A percentile compares a stretch with the other conserved stretches of the same genome.
Conservation (phyloP, 495 filamentous ascomycete genomes). For the Cercophora scortea region DNA sequence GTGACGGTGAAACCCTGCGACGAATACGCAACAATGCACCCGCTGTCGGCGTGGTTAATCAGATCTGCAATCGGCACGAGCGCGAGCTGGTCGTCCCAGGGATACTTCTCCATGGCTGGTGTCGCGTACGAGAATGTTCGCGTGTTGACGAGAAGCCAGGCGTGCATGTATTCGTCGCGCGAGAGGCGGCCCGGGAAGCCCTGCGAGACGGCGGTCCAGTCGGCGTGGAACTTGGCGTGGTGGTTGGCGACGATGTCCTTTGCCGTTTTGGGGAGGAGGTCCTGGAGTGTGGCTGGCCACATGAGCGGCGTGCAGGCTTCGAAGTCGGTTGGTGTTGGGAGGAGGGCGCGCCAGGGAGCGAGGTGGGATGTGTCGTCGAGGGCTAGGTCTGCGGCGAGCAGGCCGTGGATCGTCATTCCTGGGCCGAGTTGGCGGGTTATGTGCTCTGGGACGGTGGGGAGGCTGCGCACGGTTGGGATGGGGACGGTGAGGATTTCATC, state of each 20-base stretch:
- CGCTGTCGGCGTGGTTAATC: constrained; percentile 64
- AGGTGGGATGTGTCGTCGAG: constrained; percentile 32
- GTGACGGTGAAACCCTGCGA: constrained; percentile 53
- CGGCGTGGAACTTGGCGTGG: constrained; percentile 50
- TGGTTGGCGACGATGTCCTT: constrained; percentile 51
- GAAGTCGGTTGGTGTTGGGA: constrained; percentile 56
- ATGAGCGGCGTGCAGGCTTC: constrained; percentile 57
- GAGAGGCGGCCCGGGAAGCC: background rate
- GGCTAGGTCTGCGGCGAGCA: constrained; percentile 63
- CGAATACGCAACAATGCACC: constrained; percentile 57
- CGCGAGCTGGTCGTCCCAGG: constrained; percentile 65
- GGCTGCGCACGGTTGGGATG: constrained; percentile 53
- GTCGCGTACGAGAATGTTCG: constrained; percentile 68
- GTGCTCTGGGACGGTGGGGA: constrained; percentile 47
- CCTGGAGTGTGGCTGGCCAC: constrained; percentile 48
- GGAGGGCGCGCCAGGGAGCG: constrained; percentile 57
- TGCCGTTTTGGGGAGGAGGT: constrained; percentile 39
- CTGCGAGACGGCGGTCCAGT: constrained; percentile 46
- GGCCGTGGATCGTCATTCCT: constrained; percentile 55
- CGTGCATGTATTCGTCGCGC: constrained; percentile 52
- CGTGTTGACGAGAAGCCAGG: constrained; percentile 79
- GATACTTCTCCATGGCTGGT: constrained; percentile 37
- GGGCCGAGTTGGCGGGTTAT: constrained; percentile 36
- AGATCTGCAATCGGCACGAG: constrained; percentile 81
- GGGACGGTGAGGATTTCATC: constrained; percentile 38